Percentiles rank a stretch among this genome's conserved stretches.
These are phyloP conservation scores for Saitozyma podzolica DNA, from an alignment of 768 basidiomycete genomes.

Conservation along the genomic window DNA sequence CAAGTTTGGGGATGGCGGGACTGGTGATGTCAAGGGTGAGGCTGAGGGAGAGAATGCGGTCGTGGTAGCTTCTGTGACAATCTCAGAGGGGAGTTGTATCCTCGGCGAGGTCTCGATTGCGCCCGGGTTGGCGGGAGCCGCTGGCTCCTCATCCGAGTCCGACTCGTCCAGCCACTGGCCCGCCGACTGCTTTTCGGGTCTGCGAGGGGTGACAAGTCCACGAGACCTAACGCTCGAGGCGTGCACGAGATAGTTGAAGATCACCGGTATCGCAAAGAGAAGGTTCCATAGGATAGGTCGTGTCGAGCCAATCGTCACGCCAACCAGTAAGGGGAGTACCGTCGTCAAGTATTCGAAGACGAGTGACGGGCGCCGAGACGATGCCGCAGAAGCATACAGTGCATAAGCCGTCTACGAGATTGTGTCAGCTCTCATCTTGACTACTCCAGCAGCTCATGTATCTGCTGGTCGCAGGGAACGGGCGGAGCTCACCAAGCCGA, in stretches of 20 bases:
- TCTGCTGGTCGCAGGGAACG: neutral
- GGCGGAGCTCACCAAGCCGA: constrained; percentile 61
- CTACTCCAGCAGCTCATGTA: neutral
- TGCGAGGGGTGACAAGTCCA: too few species aligned
- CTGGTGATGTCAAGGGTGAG: neutral
- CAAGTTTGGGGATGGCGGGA: constrained; percentile 7
- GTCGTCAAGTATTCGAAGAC: constrained; percentile 65
- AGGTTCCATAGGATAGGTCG: constrained; percentile 61
- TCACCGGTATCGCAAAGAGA: constrained; percentile 14
- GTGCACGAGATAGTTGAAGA: constrained; percentile 2
- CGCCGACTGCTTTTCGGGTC: constrained; percentile 4
- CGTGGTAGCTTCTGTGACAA: neutral
- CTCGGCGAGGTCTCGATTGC: neutral
- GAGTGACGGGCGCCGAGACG: constrained; percentile 7
- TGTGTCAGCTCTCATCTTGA: constrained; percentile 46
- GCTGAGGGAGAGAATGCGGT: constrained; percentile 3
- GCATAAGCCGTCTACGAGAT: constrained; percentile 63
- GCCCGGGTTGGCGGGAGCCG: constrained; percentile 15
- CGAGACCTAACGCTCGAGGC: neutral
- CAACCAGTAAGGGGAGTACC: constrained; percentile 74
- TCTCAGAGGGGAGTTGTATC: constrained; percentile 16
- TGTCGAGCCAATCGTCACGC: constrained; percentile 73
- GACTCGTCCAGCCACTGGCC: constrained; percentile 47
- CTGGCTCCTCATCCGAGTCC: constrained; percentile 45
- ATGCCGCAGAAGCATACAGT: constrained; percentile 57